A percentile compares a stretch with the other conserved stretches of the same genome.
phyloP scores from a whole-genome alignment of 805 yeast species.

The Gaillardinia entomophila region DNA sequence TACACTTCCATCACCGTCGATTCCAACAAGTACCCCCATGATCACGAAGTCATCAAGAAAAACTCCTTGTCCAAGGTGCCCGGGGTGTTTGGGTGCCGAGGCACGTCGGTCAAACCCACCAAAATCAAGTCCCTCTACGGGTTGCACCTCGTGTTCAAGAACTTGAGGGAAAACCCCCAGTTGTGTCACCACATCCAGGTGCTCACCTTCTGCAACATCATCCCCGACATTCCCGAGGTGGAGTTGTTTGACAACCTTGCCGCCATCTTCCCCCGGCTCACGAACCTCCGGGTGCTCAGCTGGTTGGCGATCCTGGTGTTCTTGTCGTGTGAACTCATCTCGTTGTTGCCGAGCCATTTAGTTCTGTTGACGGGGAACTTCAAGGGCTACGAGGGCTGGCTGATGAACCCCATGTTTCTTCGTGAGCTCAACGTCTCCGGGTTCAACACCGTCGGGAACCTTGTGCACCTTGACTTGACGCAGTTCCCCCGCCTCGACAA shows the following conservation, averaged over 20 bases:
- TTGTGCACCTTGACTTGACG: slow-evolving; percentile 5
- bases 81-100: neutral
- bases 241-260: slow-evolving; percentile 10
- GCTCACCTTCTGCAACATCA: slow-evolving; percentile 6
- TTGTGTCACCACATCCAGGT: slow-evolving; percentile 8
- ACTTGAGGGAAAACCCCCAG: slow-evolving; percentile 5
- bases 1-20: slow-evolving; percentile 11
- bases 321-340: slow-evolving; percentile 8
- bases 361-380: slow-evolving; percentile 13
- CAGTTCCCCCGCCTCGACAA: slow-evolving; percentile 7
- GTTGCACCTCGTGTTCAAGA: slow-evolving; percentile 9
- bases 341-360: slow-evolving; percentile 7
- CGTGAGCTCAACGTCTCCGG: slow-evolving; percentile 7
- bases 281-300: slow-evolving; percentile 9
- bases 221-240: slow-evolving; percentile 22
- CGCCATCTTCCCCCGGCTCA: slow-evolving; percentile 10
- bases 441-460: neutral
- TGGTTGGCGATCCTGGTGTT: slow-evolving; percentile 14
- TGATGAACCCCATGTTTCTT: slow-evolving; percentile 1
- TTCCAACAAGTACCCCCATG: slow-evolving; percentile 3
- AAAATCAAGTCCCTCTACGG: slow-evolving; percentile 1
- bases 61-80: slow-evolving; percentile 1
- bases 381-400: slow-evolving; percentile 7
- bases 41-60: neutral
- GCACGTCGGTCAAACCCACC: slow-evolving; percentile 1